Percentiles rank a stretch among this genome's conserved stretches.
phyloP scores from a whole-genome alignment of 1,284 basidiomycete species.

The Meira nashicola region DNA sequence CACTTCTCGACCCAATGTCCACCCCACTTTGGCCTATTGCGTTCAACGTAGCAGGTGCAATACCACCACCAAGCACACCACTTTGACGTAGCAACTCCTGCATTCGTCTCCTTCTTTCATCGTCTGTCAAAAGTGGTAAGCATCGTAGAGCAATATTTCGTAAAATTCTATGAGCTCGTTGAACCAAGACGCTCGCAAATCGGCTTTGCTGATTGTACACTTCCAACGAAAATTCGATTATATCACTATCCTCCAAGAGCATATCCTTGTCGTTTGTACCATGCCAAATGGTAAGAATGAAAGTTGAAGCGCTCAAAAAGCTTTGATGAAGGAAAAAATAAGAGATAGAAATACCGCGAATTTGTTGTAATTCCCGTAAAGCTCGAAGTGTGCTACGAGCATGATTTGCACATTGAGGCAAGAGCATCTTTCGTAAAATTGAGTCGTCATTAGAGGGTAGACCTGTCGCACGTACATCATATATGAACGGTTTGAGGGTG shows the following conservation, averaged over 20 bases:
- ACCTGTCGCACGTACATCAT: conserved; percentile 13
- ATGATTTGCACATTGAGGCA: conserved; percentile 36
- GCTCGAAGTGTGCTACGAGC: conserved; percentile 32
- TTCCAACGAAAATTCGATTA: conserved; percentile 35
- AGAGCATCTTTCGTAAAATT: conserved; percentile 31
- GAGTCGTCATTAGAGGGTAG: background rate
- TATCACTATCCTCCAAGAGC: conserved; percentile 27
- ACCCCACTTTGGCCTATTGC: no score
- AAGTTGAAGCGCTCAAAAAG: conserved; percentile 40
- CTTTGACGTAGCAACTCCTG: background rate
- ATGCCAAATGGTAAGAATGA: conserved; percentile 48
- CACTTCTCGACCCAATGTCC: no score
- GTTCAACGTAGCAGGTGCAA: no score
- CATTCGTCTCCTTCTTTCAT: background rate
- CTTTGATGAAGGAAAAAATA: conserved; percentile 42
- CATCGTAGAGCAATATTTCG: conserved; percentile 3
- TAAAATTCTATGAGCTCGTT: conserved; percentile 10
- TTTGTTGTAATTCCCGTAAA: conserved; percentile 34
- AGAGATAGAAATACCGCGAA: conserved; percentile 25
- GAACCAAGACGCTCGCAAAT: conserved; percentile 6
- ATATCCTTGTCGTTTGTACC: conserved; percentile 23
- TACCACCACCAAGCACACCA: no score
- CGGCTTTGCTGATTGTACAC: conserved; percentile 13
- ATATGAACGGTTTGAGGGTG: conserved; percentile 43
- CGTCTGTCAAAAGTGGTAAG: conserved; percentile 14